Percentiles rank a stretch among this genome's conserved stretches.
phyloP scores from a whole-genome alignment of 1,284 basidiomycete genomes.

The Cystobasidium slooffiae region DNA sequence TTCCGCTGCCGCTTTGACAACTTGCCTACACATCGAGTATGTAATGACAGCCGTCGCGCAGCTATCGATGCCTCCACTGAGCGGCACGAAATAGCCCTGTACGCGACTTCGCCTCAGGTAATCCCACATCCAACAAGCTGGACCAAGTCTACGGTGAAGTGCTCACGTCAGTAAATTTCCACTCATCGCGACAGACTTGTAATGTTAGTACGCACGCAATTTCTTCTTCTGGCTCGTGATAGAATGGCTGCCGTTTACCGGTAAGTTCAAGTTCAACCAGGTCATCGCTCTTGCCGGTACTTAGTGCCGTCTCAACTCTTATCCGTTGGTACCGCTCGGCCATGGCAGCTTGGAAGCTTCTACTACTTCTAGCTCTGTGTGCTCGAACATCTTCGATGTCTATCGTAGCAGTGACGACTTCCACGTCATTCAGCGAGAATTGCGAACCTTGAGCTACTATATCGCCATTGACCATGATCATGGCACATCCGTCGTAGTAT shows the following conservation, averaged over 20 bases:
- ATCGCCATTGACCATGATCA: conserved; percentile 92
- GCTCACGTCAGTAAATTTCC: too few relatives aligned
- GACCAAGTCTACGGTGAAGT: too few relatives aligned
- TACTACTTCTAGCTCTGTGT: conserved; percentile 76
- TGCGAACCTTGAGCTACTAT: conserved; percentile 94
- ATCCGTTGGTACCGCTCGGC: conserved; percentile 75
- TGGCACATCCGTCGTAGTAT: conserved; percentile 95
- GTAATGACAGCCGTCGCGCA: conserved; percentile 96
- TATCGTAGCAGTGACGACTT: conserved; percentile 91
- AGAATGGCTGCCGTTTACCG: conserved; percentile 62
- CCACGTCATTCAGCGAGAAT: conserved; percentile 93
- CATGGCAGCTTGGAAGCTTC: conserved; percentile 85
- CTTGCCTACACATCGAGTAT: conserved; percentile 92
- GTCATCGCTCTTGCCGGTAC: conserved; percentile 71
- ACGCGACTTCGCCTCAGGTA: conserved; percentile 91
- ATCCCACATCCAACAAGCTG: conserved; percentile 99
- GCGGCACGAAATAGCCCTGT: conserved; percentile 93
- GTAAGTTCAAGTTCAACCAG: conserved; percentile 60
- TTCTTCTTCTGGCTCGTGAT: conserved; percentile 91
- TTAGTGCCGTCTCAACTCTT: conserved; percentile 75
- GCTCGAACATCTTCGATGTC: conserved; percentile 93
- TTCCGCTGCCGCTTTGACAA: conserved; percentile 71
- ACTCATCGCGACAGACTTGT: neutral
- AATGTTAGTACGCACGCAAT: conserved; percentile 74
- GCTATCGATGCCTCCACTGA: conserved; percentile 97